A percentile compares a stretch with the other conserved stretches of the same genome.
These are phyloP conservation scores for Prunus yedoensis DNA, from an alignment of 331 rosid genomes.

Conservation along the genomic window DNA sequence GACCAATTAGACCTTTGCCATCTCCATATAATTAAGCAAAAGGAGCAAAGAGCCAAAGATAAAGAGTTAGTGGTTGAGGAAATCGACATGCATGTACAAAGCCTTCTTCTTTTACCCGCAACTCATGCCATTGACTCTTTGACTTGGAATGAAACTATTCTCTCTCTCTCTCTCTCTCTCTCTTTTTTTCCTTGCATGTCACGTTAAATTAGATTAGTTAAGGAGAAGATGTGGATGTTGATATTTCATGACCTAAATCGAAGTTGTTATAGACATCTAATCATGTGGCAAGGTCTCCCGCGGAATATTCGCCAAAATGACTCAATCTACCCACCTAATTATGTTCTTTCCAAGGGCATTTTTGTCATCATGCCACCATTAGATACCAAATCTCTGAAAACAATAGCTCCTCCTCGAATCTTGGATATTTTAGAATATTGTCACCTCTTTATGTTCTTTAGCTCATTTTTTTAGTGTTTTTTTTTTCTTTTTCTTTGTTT, in stretches of 20 bases:
- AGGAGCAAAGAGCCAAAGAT: too few relatives aligned
- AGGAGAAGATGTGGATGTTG: not conserved
- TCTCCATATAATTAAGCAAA: not conserved
- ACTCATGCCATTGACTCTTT: conserved; percentile 8
- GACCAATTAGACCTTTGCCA: conserved; percentile 6
- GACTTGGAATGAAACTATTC: not conserved
- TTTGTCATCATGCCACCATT: not conserved
- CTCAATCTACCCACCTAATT: not conserved
- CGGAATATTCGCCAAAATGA: conserved; percentile 5
- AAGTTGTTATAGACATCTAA: not conserved
- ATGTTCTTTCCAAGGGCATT: not conserved
- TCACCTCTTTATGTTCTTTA: not conserved
- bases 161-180: not conserved
- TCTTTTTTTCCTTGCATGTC: not conserved
- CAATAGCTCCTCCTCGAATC: conserved; percentile 4
- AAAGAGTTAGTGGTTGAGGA: not conserved
- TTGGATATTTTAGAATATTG: not conserved
- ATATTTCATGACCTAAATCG: not conserved
- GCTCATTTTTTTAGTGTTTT: not conserved
- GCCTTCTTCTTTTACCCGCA: conserved; percentile 27
- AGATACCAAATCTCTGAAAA: not conserved
- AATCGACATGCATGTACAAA: not conserved
- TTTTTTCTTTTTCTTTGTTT: not conserved
- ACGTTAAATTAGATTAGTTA: not conserved
- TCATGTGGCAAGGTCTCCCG: not conserved